These are phyloP conservation scores for Suillus lakei DNA, from an alignment of 768 basidiomycete genomes.

Conservation along the genomic window DNA sequence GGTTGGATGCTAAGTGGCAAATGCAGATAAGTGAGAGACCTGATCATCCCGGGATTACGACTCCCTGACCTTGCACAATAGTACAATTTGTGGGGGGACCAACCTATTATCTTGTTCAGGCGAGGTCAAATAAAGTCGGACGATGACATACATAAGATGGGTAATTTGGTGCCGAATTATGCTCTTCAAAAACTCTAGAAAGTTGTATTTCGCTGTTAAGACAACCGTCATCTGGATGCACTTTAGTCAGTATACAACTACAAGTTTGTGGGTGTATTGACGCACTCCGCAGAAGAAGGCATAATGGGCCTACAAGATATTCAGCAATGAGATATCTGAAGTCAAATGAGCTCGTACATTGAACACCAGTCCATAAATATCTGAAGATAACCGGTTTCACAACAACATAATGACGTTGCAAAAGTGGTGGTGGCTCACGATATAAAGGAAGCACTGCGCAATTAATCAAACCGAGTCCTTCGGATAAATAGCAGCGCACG, in stretches of 20 bases:
- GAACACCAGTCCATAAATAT: slow-evolving; percentile 71
- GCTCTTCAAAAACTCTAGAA: slow-evolving; percentile 49
- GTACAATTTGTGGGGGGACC: slow-evolving; percentile 54
- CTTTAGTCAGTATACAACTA: slow-evolving; percentile 11
- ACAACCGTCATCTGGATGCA: slow-evolving; percentile 53
- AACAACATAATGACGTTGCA: background rate
- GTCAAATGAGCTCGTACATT: slow-evolving; percentile 43
- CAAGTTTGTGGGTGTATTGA: slow-evolving; percentile 9
- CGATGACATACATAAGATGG: slow-evolving; percentile 41
- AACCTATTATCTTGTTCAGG: slow-evolving; percentile 25
- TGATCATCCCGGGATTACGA: background rate
- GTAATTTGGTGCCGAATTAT: slow-evolving; percentile 50
- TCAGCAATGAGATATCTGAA: slow-evolving; percentile 8
- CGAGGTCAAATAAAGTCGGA: background rate
- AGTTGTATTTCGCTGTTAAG: slow-evolving; percentile 49
- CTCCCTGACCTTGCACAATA: slow-evolving; percentile 50
- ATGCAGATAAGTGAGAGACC: slow-evolving; percentile 3
- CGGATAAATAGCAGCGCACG: slow-evolving; percentile 13
- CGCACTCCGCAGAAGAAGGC: slow-evolving; percentile 59
- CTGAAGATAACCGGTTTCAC: slow-evolving; percentile 33
- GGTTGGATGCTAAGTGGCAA: slow-evolving; percentile 39
- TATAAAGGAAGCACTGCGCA: slow-evolving; percentile 62
- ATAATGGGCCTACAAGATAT: slow-evolving; percentile 56
- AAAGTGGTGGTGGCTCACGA: slow-evolving; percentile 44
- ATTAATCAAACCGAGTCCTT: background rate